Conservation (phyloP, 2,329 filamentous ascomycete species). For the Aureobasidium melanogenum region DNA sequence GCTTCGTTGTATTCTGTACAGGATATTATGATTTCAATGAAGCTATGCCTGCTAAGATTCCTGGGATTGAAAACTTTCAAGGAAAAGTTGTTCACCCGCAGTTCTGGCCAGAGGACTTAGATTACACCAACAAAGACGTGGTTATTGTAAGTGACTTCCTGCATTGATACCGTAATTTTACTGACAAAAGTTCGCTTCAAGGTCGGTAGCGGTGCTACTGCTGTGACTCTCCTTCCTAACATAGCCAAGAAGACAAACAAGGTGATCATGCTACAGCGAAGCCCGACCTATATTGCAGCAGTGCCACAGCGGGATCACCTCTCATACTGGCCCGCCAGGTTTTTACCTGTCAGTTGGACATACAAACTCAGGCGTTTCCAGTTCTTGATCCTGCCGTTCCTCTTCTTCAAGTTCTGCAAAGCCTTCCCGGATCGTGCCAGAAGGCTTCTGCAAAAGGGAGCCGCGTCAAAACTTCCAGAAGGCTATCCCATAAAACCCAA, state of each 20-base stretch:
- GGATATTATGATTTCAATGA: conserved; percentile 69
- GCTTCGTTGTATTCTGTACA: conserved; percentile 50
- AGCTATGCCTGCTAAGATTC: conserved; percentile 52
- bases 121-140: conserved; percentile 58
- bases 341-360: conserved; percentile 24
- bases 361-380: conserved; percentile 26
- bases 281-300: conserved; percentile 61
- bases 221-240: conserved; percentile 65
- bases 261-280: conserved; percentile 75
- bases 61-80: conserved; percentile 57
- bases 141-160: conserved; percentile 40
- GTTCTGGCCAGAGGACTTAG: conserved; percentile 63
- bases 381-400: conserved; percentile 27
- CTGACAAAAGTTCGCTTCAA: background rate
- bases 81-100: conserved; percentile 60
- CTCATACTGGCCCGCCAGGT: conserved; percentile 27
- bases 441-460: conserved; percentile 34
- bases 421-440: conserved; percentile 24
- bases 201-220: conserved; percentile 69
- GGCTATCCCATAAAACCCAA: conserved; percentile 37
- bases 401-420: conserved; percentile 26
- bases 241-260: conserved; percentile 52
- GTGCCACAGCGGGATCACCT: conserved; percentile 35
- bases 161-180: background rate
- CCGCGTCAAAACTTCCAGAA: conserved; percentile 36